Evolutionary conservation across 2,329 filamentous ascomycete species (phyloP), one percentile per base, ranked within the genome.

Genomic region (Lachnellula arida): DNA sequence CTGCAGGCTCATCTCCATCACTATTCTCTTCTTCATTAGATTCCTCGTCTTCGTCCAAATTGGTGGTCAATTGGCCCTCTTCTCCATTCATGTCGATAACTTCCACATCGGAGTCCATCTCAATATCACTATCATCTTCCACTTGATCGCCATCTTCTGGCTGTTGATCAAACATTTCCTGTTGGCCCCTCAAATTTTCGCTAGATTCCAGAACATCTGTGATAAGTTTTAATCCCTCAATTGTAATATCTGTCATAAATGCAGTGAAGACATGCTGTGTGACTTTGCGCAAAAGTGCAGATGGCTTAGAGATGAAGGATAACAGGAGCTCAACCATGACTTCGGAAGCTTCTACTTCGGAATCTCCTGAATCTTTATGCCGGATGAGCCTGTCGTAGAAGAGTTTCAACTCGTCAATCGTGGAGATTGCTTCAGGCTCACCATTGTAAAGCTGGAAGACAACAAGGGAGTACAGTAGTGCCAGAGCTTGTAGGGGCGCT

Each of bases 391-490:
- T 85, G 44, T 88, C 79, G 57, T 87, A 87, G 70, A 88, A 91
- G 57, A 87, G 78, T 62, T 87, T 82, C n/a, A 97, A 78, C 64
- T 97, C 93, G 53, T 88, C 82, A 8, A 97, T 76, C 59, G 94
- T 86, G 49, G 87, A 85, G 22, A 96, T 81, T 0, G 91, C 89
- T 68, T 97, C 94, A 0, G 88, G 79, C 57, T 96, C 91, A 23
- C 91, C 89, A 66, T 93, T 92, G 74, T 96, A 96, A 8, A 96
- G 80, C 70, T 97, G 91, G 54, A 97, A 78, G 14, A 97, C 82
- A 0, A 91, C 88, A 51, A 97, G 81, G 0, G 90, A 86, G 69
- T 96, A 91, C 1, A 97, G 80, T 37, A 97, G 78, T 19, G 87
- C 86, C 56, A 97, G 81, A 0, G 89, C 88, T 58, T 85, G 84